Evolutionary conservation across 192 early-diverging fungal genomes (phyloP), one percentile per base, ranked within the genome.

Genomic region (Dimargaris cristalligena): DNA sequence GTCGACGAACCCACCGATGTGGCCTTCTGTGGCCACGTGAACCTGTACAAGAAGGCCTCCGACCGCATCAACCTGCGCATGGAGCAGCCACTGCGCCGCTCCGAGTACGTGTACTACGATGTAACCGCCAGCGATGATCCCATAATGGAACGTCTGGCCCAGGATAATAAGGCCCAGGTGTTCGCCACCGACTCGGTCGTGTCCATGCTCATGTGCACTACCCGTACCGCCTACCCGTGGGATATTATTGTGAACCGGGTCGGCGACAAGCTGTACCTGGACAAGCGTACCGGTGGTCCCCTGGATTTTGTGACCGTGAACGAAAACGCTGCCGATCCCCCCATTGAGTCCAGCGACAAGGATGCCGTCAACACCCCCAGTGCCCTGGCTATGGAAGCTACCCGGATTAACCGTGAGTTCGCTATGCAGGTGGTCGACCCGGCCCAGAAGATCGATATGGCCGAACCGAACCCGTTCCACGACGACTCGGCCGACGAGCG

Each of bases 291-390:
- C 34, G 88, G 86, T 50, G 87, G 89, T 16, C 61, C 67, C 6
- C n/a, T 78, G 63, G 92, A 98, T 69, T 86, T 85, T 60, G 71
- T 88, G 4, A 83, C 86, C 44, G 95, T 99, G 41, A 96, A 99
- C 68, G 95, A 99, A 70, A 97, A 95, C 74, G 88, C 93, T 11
- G 70, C 71, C 9, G 89, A 92, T 60, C 90, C 90, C 18, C 94
- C 95, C 23, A 74, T 87, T 26, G 95, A 99, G 59, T 68, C 72
- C n/a, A 61, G 62, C 22, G 94, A 95, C 35, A 91, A 90, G 75
- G 90, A 91, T 32, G 79, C 65, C 58, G 82, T 91, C 68, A 99
- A 99, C 79, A 82, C 85, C 8, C 88, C 91, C 52, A 70, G 77
- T 56, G 80, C 82, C 44, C 78, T 99, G 52, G 83, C 91, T 20